Conservation (phyloP, 768 basidiomycete genomes). For the Nidularia pulvinata region DNA sequence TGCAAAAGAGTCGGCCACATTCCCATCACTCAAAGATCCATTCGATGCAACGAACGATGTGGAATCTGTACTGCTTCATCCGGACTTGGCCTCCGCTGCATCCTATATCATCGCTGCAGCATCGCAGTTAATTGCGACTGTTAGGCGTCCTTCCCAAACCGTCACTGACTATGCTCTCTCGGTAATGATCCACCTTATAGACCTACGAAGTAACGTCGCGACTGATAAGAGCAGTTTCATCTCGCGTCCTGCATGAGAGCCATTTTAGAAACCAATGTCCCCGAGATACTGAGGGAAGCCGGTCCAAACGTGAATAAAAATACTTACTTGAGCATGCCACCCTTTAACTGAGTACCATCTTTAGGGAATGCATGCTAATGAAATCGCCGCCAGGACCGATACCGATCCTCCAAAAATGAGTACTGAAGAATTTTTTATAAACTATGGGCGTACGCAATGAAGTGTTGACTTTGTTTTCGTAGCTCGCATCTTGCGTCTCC, state of each 20-base stretch:
- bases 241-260: not conserved
- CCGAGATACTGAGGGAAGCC: not conserved
- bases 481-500: not conserved
- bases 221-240: not conserved
- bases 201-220: not conserved
- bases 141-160: not conserved
- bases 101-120: not conserved
- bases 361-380: not conserved
- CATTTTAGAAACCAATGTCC: not conserved
- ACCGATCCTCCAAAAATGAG: not conserved
- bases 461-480: too few species aligned
- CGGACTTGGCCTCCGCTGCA: not conserved
- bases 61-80: not conserved
- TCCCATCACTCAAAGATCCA: not conserved
- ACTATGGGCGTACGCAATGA: not conserved
- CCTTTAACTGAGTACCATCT: not conserved
- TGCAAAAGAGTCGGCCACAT: not conserved
- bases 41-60: not conserved
- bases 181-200: not conserved
- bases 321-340: not conserved
- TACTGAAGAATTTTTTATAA: not conserved
- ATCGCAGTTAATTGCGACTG: not conserved
- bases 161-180: not conserved
- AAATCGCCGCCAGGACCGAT: not conserved
- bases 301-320: not conserved